phyloP scores from a whole-genome alignment of 371 early-diverging fungal species.

The Syncephalastrum monosporum region DNA sequence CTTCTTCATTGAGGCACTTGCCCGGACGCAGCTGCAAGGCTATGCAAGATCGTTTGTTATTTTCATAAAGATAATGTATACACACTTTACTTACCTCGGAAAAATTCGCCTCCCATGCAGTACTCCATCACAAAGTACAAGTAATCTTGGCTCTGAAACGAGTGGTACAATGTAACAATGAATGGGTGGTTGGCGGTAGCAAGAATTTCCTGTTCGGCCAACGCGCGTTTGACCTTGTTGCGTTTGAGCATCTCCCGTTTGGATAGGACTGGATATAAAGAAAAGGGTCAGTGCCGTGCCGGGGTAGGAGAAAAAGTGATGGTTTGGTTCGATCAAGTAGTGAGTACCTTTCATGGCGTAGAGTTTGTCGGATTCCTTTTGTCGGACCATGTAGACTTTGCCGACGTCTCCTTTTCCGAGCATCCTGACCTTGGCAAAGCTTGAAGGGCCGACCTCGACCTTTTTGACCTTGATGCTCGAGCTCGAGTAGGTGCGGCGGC shows the following conservation, averaged over 20 bases:
- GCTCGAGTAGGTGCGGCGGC: slow-evolving; percentile 70
- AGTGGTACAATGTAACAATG: slow-evolving; percentile 91
- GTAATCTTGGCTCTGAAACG: slow-evolving; percentile 87
- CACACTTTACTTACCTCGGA: slow-evolving; percentile 54
- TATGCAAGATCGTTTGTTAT: slow-evolving; percentile 15
- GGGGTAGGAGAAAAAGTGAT: too few relatives aligned
- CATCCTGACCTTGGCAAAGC: slow-evolving; percentile 81
- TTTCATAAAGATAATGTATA: slow-evolving; percentile 3
- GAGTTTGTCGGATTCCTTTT: slow-evolving; percentile 79
- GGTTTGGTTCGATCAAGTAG: not conserved
- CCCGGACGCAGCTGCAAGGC: slow-evolving; percentile 79
- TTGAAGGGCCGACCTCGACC: slow-evolving; percentile 79
- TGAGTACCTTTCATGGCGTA: slow-evolving; percentile 91
- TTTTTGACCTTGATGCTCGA: slow-evolving; percentile 78
- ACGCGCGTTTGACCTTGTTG: slow-evolving; percentile 85
- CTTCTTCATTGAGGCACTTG: slow-evolving; percentile 82
- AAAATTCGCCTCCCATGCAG: slow-evolving; percentile 96
- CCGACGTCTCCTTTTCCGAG: slow-evolving; percentile 97
- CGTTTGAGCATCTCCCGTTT: slow-evolving; percentile 89
- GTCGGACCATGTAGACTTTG: slow-evolving; percentile 91
- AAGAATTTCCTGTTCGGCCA: slow-evolving; percentile 81
- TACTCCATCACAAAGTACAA: slow-evolving; percentile 95
- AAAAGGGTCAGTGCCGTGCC: not conserved
- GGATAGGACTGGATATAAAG: slow-evolving; percentile 46
- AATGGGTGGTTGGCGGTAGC: slow-evolving; percentile 88